These are phyloP conservation scores for Radiomyces spectabilis DNA, from an alignment of 192 early-diverging fungal genomes.

Conservation along the genomic window DNA sequence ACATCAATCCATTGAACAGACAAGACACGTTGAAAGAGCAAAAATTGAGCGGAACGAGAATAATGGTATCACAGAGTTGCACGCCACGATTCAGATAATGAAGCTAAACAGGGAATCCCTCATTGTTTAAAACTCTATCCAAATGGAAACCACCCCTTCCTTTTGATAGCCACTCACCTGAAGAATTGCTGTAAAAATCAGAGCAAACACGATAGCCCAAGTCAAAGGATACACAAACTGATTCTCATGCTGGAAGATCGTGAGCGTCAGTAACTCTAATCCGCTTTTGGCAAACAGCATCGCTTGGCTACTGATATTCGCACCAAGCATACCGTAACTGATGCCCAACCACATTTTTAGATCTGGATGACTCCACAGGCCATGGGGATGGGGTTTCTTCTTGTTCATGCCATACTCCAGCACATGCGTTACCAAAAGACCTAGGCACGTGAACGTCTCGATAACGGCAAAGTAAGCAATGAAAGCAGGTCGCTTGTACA, in stretches of 20 bases:
- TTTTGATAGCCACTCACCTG: constrained; percentile 48
- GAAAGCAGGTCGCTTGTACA: constrained; percentile 65
- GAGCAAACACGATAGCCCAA: constrained; percentile 58
- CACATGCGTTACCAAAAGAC: constrained; percentile 42
- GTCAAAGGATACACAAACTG: constrained; percentile 70
- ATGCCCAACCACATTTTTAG: constrained; percentile 22
- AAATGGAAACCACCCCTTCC: too few relatives aligned
- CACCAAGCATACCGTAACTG: constrained; percentile 60
- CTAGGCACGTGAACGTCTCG: constrained; percentile 36
- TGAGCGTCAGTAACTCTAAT: constrained; percentile 58
- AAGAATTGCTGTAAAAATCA: constrained; percentile 46
- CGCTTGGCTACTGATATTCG: constrained; percentile 67
- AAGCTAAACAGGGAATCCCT: constrained; percentile 51
- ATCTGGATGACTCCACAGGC: constrained; percentile 9
- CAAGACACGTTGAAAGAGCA: constrained; percentile 70
- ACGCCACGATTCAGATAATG: constrained; percentile 74
- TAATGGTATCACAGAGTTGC: constrained; percentile 69
- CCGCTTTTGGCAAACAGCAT: constrained; percentile 77
- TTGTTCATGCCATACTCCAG: constrained; percentile 26
- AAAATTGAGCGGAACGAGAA: constrained; percentile 68
- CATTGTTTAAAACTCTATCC: too few relatives aligned
- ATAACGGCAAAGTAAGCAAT: constrained; percentile 57
- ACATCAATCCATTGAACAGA: constrained; percentile 69
- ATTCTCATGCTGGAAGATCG: constrained; percentile 49
- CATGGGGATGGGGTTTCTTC: neutral